Evolutionary conservation across 1,139 yeast genomes (phyloP), one percentile per base, ranked within the genome.

Genomic region (Candida anutae): DNA sequence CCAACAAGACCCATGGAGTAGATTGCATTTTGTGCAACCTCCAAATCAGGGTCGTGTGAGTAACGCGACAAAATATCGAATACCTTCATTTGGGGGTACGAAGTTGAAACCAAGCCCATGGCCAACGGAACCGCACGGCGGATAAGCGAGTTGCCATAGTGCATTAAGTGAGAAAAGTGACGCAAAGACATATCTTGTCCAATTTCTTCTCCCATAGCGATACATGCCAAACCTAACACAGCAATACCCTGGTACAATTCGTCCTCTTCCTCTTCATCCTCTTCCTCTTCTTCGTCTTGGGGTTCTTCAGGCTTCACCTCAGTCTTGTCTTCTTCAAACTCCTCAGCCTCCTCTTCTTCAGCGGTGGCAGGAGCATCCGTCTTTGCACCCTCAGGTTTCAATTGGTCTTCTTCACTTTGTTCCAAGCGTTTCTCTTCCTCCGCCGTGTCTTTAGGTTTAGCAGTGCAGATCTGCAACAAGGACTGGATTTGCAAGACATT

Each of bases 1-100:
- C 98, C 98, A 41, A 90, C 95, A 39, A 93, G 62, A 33, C 99
- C 98, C 98, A 93, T 88, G 24, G 95, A 78, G 49, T 84, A 88
- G 37, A 90, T 88, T 16, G 98, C 88, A 50, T 88, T 93, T 53
- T 81, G 81, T 4, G 98, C 95, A 33, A 93, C 96, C 49, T 85
- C 95, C 44, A 84, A 63, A 55, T 90, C 97, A 33, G 87, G 79
- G 50, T 93, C 98, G 56, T 93, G 99, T 3, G 97, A 85, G 58
- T 84, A 87, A 54, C 98, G 76, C 3, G 97, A 87, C 39, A 93
- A 69, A 0, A 97, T 88, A 55, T 93, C 99, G 50, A 87, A 90
- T 10, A 90, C 95, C 60, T 87, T 88, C 84, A 93, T 88, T 58
- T 88, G 94, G 9, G 99, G 96, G 53, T 87, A 82, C 2, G 96